Conservation (phyloP, 495 filamentous ascomycete species). For the Neurospora sublineolata region DNA sequence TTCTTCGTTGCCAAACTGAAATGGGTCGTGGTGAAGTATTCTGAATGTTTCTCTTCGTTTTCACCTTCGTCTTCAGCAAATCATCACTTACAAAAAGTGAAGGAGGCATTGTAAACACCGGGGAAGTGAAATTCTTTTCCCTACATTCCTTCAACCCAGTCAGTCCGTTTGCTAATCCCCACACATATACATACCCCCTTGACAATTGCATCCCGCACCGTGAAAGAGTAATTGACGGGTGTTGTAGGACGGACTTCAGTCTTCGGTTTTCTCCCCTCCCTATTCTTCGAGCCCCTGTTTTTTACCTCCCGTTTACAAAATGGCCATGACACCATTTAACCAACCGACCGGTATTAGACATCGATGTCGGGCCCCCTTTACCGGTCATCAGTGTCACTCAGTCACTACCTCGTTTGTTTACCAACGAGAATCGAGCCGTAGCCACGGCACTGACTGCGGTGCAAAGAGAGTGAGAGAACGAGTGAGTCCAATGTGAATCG, state of each 20-base stretch:
- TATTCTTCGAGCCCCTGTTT: neutral
- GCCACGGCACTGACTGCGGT: neutral
- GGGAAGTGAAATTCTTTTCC: neutral
- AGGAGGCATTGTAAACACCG: neutral
- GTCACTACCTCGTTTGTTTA: neutral
- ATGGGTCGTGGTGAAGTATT: accelerated
- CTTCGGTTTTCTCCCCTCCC: neutral
- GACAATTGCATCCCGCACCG: neutral
- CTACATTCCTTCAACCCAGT: neutral
- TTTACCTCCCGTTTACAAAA: neutral
- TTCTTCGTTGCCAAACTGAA: too few relatives aligned
- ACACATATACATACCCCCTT: neutral
- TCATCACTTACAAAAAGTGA: neutral
- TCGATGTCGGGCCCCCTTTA: neutral
- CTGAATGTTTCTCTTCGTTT: accelerated
- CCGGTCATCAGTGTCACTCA: neutral
- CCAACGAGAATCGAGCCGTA: neutral
- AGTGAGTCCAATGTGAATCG: neutral
- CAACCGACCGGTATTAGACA: neutral
- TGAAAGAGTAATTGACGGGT: neutral
- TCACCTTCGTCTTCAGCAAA: neutral
- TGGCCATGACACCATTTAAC: neutral
- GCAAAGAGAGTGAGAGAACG: neutral
- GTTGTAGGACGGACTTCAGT: neutral
- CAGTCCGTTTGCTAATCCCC: neutral